Conservation (phyloP, 768 basidiomycete species). For the Gautieria morchelliformis region DNA sequence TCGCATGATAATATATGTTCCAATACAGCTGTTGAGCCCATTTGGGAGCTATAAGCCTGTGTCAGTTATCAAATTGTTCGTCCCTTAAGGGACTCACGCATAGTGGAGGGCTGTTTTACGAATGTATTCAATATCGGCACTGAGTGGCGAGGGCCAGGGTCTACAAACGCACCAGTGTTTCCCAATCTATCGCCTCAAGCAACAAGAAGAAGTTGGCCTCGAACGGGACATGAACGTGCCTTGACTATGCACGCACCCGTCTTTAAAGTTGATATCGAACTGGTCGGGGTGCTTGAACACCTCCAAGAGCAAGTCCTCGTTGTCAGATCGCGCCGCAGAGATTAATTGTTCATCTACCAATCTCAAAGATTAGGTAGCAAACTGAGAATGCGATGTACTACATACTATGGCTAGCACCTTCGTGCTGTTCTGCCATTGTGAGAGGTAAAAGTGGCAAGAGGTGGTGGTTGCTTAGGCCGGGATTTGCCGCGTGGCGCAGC, state of each 20-base stretch:
- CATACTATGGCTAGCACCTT: constrained; percentile 11
- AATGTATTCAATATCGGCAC: neutral
- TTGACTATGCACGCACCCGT: constrained; percentile 47
- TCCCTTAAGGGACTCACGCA: constrained; percentile 38
- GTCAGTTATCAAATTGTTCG: neutral
- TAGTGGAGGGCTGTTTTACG: constrained; percentile 49
- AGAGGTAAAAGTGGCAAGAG: neutral
- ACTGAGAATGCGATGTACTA: neutral
- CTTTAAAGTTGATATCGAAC: constrained; percentile 68
- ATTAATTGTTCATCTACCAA: constrained; percentile 61
- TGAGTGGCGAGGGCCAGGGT: neutral
- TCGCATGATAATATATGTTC: constrained; percentile 68
- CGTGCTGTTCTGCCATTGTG: neutral
- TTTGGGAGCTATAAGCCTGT: constrained; percentile 30
- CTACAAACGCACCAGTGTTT: constrained; percentile 56
- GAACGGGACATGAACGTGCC: constrained; percentile 5
- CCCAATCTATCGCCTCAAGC: constrained; percentile 35
- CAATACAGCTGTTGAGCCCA: constrained; percentile 53
- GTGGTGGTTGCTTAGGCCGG: neutral
- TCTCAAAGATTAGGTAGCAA: neutral
- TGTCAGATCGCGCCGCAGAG: constrained; percentile 63
- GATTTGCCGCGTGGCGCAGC: neutral
- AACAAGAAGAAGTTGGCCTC: constrained; percentile 1
- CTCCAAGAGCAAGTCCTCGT: constrained; percentile 56
- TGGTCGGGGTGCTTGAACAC: constrained; percentile 40